Base-by-base conservation (phyloP, 768 basidiomycete species). In the Saitozyma sp. region DNA sequence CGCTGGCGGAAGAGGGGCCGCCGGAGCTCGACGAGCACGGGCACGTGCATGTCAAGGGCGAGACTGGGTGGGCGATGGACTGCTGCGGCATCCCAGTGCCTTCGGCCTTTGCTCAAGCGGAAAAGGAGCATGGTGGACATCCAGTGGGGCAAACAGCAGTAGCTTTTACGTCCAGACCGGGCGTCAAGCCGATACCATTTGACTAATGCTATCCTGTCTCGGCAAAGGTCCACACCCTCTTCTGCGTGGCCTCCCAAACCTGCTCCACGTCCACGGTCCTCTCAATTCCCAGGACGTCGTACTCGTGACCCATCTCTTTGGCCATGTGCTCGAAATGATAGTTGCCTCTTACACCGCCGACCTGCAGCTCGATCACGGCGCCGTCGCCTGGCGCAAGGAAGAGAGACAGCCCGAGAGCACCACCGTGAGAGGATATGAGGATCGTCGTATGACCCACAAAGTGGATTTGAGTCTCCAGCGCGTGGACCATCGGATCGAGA, bases 81-180 rank as follows among this genome's bases (percentile, higher is more conserved):
- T 79, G 78, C 58, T 79, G 78, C 69, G 78, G 78, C 9, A 79
- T 79, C 46, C 76, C 67, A 74, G 78, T 79, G 9, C 78, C 78
- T 16, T 79, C 78, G 10, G 75, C 76, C 2, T 79, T 79, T 58
- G 78, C 74, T 3, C 54, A 67, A 38, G 67, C 72, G 20, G 63
- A 70, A 49, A 70, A 59, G 4, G 67, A 61, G 3, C 45, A 17
- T 6, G 45, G 45, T 6, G 45, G 45, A 6, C 29, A 29, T 2
- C 2, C 29, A 29, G 29, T 29, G 29, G 62, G 62, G 11, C 53
- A 63, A 59, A 54, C 57, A 6, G 59, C 61, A 49, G 46, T 29
- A 20, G 50, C 51, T 11, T 48, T 72, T 40, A 62, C 70, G 4
- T 56, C 67, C n/a, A 64, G 75, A 13, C 50, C 64, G 1, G 77